Base-by-base conservation (phyloP, 441 rosid species). In the Breynia disticha region DNA sequence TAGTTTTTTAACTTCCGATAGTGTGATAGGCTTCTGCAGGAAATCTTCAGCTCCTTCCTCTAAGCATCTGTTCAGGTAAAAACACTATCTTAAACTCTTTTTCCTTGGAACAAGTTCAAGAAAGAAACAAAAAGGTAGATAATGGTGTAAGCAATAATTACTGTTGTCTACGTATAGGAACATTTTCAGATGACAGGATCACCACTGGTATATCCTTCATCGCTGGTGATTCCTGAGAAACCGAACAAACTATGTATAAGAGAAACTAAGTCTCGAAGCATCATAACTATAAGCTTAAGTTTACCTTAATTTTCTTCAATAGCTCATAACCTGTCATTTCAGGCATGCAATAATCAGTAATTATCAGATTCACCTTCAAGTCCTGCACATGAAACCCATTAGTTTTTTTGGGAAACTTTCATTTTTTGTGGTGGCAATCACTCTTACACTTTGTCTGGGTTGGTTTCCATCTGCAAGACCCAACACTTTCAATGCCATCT, bases 241-340 rank as follows among this genome's bases (percentile, higher is more conserved):
- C 5, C n/a, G 8, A 19, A 22, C 14, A 5, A 35, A 51, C 1
- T 51, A 37, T 11, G 35, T 28, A 9, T 28, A 28, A 28, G 35
- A 28, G 35, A 28, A 28, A 28, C 35, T 28, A 28, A 28, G 35
- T 28, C 8, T 28, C 19, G 2, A n/a, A 11, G 19, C 16, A 54
- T 20, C 19, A 18, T 7, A 41, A 14, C 19, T 11, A 15, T 4
- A 11, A 15, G 44, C 13, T 41, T 41, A 41, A 41, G 44, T 41
- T 41, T 41, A 79, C 75, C 69, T 56, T n/a, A 22, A 53, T 52
- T 43, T 64, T 83, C 67, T 66, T 81, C 19, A 86, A 71, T 11
- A 83, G 78, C 60, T 86, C 91, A 67, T 81, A 79, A 20, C 87
- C 85, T 7, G 89, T 83, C 82, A 86, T 83, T 57, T 79, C 91